Base-by-base conservation (phyloP, 352 stramenopile genomes). In the Phytophthora fragariae region DNA sequence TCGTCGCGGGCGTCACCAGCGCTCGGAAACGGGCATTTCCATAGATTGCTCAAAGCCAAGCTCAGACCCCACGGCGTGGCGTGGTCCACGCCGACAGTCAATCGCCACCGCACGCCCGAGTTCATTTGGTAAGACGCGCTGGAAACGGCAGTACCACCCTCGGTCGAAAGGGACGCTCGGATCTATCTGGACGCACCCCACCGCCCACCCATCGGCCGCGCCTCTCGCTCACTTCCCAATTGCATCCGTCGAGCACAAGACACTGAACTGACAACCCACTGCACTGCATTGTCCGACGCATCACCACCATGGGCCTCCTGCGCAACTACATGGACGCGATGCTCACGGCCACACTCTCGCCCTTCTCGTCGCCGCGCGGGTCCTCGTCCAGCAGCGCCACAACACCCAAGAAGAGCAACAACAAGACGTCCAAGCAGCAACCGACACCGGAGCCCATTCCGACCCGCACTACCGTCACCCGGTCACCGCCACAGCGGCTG, bases 251-350 rank as follows among this genome's bases (percentile, higher is more conserved):
- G 27, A 65, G 57, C 50, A 44, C 72, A 71, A 56, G n/a, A 12
- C 49, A 21, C 21, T 46, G 27, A 57, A 58, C 41, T 14, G 15
- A 57, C 47, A 19, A 17, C 12, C 41, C 5, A 21, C 5, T 17
- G 11, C 41, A 41, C 35, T 41, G 35, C 33, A 56, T 57, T 62
- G 47, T 65, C 62, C 27, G 35, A 14, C 35, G 35, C 35, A 41
- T 14, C 46, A 50, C 57, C 21, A 68, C 10, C 35, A 82, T 82
- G 75, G 75, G 75, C 9, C 72, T 77, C 27, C 68, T 84, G 17
- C 72, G 77, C 57, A 72, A 47, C 19, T 84, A 75, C 57, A 68
- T 82, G 64, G 74, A 80, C 62, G 74, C 75, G 21, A 60, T 80
- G 58, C 59, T 82, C 9, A 68, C 71, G 27, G 68, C 65, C 65